A percentile compares a stretch with the other conserved stretches of the same genome.
Evolutionary conservation across 805 yeast species (phyloP).

Genomic region (Lachancea sp.): DNA sequence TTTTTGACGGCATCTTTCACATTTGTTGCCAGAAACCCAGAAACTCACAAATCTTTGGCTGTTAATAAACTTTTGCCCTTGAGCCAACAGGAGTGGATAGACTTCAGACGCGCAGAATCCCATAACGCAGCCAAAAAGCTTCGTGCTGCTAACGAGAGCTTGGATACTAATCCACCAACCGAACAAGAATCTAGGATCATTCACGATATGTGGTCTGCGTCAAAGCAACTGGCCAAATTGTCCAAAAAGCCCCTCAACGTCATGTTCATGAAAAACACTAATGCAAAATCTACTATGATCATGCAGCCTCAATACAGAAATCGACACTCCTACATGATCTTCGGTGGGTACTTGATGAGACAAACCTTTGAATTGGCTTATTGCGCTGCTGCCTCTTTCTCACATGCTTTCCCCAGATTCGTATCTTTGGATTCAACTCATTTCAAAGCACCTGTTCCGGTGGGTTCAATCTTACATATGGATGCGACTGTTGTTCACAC

Average conservation of each 20-base stretch:
- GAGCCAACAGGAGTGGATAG: constrained; percentile 70
- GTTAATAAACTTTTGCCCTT: constrained; percentile 75
- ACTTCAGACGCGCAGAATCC: constrained; percentile 81
- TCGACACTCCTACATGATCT: constrained; percentile 88
- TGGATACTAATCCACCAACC: constrained; percentile 67
- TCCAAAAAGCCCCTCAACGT: constrained; percentile 43
- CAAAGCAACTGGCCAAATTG: constrained; percentile 35
- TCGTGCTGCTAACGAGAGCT: constrained; percentile 57
- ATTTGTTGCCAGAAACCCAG: constrained; percentile 91
- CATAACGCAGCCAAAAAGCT: constrained; percentile 82
- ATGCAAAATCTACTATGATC: constrained; percentile 66
- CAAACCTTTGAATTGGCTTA: constrained; percentile 92
- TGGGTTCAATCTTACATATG: constrained; percentile 82
- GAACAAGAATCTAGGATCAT: constrained; percentile 64
- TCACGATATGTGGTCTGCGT: constrained; percentile 66
- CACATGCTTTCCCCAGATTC: constrained; percentile 81
- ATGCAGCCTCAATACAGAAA: constrained; percentile 98
- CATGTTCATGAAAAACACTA: constrained; percentile 65
- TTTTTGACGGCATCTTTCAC: constrained; percentile 89
- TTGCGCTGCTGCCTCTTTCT: constrained; percentile 84
- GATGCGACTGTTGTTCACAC: constrained; percentile 81
- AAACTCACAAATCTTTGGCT: constrained; percentile 83
- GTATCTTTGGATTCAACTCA: constrained; percentile 87
- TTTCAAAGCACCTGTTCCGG: constrained; percentile 92
- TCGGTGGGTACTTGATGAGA: constrained; percentile 90